Base-by-base conservation (phyloP, 768 basidiomycete species). In the Lentinula guzmanii region DNA sequence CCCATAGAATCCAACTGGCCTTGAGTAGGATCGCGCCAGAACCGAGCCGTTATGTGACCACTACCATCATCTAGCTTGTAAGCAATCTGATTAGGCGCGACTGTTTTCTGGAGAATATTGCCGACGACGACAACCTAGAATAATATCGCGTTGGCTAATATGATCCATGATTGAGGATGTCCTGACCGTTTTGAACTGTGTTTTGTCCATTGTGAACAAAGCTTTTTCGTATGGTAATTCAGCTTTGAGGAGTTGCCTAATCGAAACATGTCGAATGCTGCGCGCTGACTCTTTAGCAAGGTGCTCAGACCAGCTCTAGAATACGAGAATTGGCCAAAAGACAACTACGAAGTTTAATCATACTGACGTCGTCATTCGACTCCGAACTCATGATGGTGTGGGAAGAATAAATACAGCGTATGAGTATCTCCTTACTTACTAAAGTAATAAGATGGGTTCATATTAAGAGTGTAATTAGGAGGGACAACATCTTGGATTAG, bases 151-250 rank as follows among this genome's bases (percentile, higher is more conserved):
- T 16, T 21, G 4, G 33, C 13, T 5, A 8, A n/a, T 35, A 28
- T 4, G 8, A 28, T 15, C 4, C 4, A 9, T 18, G n/a, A 6
- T 33, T 52, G 51, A 15, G 6, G 24, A 6, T 16, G 6, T 15
- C 37, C 21, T 21, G 5, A 69, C 70, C 24, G 48, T 51, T n/a
- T 64, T 62, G 18, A 70, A 60, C 15, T 64, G 65, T 21, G 58
- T 65, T 4, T 61, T 65, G 8, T 69, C 66, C 16, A 70, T 68
- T 52, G 33, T 58, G 48, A 68, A 70, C 21, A 48, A 62, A 5
- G 65, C 64, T 11, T 59, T 63, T 2, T 58, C 61, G 8, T 54
- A 54, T 21, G 37, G 34, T 4, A 54, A 37, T 5, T 21, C 35
- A 24, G 53, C 53, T 33, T 58, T 58, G 15, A 24, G 45, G 4